phyloP scores from a whole-genome alignment of 2,329 filamentous ascomycete species.

The Pseudogymnoascus sp. region DNA sequence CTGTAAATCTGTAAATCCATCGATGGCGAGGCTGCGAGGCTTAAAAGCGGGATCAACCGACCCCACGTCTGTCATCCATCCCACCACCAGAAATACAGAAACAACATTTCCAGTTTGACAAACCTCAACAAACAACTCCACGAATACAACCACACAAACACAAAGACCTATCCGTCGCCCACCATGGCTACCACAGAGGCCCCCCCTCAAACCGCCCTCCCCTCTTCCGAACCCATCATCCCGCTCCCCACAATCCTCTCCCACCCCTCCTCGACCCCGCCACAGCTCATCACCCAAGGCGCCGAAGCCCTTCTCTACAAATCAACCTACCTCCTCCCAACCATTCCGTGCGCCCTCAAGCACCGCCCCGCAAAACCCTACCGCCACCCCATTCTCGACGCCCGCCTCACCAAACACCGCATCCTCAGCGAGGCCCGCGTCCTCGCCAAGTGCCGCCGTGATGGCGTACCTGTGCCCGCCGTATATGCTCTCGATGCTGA shows the following conservation, averaged over 20 bases:
- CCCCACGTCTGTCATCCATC: slow-evolving; percentile 8
- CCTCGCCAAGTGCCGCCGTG: slow-evolving; percentile 66
- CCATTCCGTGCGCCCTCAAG: slow-evolving; percentile 71
- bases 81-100: not conserved
- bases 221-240: slow-evolving; percentile 19
- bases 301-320: slow-evolving; percentile 92
- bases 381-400: slow-evolving; percentile 82
- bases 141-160: slow-evolving; percentile 9
- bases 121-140: not conserved
- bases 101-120: not conserved
- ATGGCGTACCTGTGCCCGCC: slow-evolving; percentile 74
- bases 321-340: slow-evolving; percentile 65
- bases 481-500: slow-evolving; percentile 61
- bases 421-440: slow-evolving; percentile 85
- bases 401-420: slow-evolving; percentile 75
- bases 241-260: slow-evolving; percentile 58
- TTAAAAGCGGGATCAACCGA: slow-evolving; percentile 10
- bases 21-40: slow-evolving; percentile 3
- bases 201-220: not conserved
- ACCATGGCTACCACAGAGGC: slow-evolving; percentile 10
- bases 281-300: slow-evolving; percentile 77
- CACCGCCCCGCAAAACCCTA: slow-evolving; percentile 87
- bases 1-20: not conserved
- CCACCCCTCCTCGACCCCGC: slow-evolving; percentile 49
- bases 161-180: slow-evolving; percentile 3